Base-by-base conservation (phyloP, 2,329 filamentous ascomycete genomes). In the Hypoxylon sp. region DNA sequence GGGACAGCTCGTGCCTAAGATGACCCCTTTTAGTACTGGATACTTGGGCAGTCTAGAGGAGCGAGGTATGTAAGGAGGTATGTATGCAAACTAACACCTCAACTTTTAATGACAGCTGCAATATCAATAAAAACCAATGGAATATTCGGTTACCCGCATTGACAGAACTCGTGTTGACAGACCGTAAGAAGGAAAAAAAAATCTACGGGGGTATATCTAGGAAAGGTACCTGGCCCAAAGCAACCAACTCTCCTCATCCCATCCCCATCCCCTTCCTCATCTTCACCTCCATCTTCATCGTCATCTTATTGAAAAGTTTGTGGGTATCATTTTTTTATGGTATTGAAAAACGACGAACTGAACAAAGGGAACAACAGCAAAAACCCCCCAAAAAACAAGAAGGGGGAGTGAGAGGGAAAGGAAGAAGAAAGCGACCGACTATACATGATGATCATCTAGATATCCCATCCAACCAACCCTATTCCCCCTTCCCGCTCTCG, bases 131-230 rank as follows among this genome's bases (percentile, higher is more conserved):
- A 20, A 53, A n/a, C n/a, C n/a, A n/a, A n/a, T n/a, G n/a, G n/a
- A n/a, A 20, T 22, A 50, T n/a, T 32, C 22, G 22, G 24, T n/a
- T 51, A 64, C 6, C 20, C 11, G 24, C 28, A 30, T 46, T 24
- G 26, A 48, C 44, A 46, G 22, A 61, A 58, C 28, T 50, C 18
- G 18, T 30, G 20, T 61, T 28, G 20, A 61, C 32, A 28, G 24
- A 48, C 33, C 26, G 40, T 20, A 46, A 38, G 14, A 45, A 26
- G 4, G 54, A 30, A 50, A 36, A 49, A 60, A 16, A 48, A 61
- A 57, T 68, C 65, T 68, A 68, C 53, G 52, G 61, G 61, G 65
- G 65, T 68, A 68, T 68, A 68, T 64, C 56, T 64, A 67, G 33
- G 50, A 50, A 18, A 14, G 18, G 38, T 20, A 49, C n/a, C n/a